Evolutionary conservation across 2,329 filamentous ascomycete species (phyloP).

Genomic region (Alternaria viburni): DNA sequence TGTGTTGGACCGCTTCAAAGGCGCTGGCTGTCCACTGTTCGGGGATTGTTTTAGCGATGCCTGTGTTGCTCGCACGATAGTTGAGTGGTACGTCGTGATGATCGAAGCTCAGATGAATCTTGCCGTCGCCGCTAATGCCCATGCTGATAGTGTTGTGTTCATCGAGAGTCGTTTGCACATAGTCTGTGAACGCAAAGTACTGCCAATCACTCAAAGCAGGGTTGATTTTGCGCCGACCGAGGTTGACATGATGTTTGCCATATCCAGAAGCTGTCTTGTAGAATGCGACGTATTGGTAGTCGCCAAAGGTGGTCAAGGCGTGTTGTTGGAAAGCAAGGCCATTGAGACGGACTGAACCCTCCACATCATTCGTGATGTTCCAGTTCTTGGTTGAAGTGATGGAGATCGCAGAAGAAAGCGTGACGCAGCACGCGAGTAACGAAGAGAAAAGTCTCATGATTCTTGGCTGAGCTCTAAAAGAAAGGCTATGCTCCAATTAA

Average conservation of each 20-base stretch:
- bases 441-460: slow-evolving; percentile 26
- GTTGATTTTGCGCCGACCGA: slow-evolving; percentile 54
- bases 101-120: slow-evolving; percentile 61
- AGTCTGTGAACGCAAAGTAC: slow-evolving; percentile 57
- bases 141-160: slow-evolving; percentile 62
- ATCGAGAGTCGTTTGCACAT: slow-evolving; percentile 58
- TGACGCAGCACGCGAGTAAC: slow-evolving; percentile 12
- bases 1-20: slow-evolving; percentile 38
- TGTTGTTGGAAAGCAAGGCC: slow-evolving; percentile 60
- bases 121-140: slow-evolving; percentile 60
- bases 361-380: slow-evolving; percentile 42
- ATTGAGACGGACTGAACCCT: slow-evolving; percentile 51
- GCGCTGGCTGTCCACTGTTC: slow-evolving; percentile 34
- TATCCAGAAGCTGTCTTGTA: slow-evolving; percentile 48
- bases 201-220: slow-evolving; percentile 51
- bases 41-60: slow-evolving; percentile 40
- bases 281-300: slow-evolving; percentile 59
- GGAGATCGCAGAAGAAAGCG: slow-evolving; percentile 29
- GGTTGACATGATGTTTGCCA: slow-evolving; percentile 51
- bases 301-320: slow-evolving; percentile 54
- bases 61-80: slow-evolving; percentile 40
- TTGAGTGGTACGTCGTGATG: slow-evolving; percentile 53
- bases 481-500: neutral
- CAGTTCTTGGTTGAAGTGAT: slow-evolving; percentile 33
- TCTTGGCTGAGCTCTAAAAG: neutral